Evolutionary conservation across 164 flowering plant genomes (phyloP).

Genomic region (Kalanchoe fedtschenkoi): DNA sequence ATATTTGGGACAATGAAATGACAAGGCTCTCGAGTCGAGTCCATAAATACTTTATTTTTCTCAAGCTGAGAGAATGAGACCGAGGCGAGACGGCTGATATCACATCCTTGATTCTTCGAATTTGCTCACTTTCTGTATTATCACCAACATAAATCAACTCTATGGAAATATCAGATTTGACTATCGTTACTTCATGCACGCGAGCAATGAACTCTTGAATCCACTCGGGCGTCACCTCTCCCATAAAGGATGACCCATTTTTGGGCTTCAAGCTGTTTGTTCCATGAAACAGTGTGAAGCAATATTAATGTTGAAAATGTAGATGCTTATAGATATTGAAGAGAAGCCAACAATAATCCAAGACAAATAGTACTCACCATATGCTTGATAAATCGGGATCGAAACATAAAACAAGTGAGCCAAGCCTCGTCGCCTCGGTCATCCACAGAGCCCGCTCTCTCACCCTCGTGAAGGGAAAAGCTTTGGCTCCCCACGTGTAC

Average conservation of each 20-base stretch:
- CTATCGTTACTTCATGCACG: background rate
- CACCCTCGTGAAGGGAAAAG: background rate
- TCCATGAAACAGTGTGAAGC: background rate
- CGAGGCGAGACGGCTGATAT: background rate
- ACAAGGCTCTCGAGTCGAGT: background rate
- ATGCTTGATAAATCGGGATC: background rate
- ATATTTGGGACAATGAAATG: background rate
- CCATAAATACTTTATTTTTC: background rate
- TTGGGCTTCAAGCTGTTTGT: background rate
- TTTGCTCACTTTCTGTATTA: background rate
- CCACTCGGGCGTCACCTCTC: background rate
- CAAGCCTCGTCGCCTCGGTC: background rate
- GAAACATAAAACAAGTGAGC: background rate
- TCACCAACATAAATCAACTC: background rate
- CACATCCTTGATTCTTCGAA: background rate
- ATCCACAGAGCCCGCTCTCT: background rate
- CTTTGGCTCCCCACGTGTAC: background rate
- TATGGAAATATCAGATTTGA: background rate
- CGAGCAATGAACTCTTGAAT: background rate
- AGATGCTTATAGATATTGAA: background rate
- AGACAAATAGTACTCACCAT: background rate
- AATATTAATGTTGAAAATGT: background rate
- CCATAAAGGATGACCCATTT: background rate
- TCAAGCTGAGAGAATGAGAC: background rate
- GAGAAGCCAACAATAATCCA: background rate